Evolutionary conservation across 2,329 filamentous ascomycete species (phyloP).

Genomic region (Stagonosporopsis rhizophila): DNA sequence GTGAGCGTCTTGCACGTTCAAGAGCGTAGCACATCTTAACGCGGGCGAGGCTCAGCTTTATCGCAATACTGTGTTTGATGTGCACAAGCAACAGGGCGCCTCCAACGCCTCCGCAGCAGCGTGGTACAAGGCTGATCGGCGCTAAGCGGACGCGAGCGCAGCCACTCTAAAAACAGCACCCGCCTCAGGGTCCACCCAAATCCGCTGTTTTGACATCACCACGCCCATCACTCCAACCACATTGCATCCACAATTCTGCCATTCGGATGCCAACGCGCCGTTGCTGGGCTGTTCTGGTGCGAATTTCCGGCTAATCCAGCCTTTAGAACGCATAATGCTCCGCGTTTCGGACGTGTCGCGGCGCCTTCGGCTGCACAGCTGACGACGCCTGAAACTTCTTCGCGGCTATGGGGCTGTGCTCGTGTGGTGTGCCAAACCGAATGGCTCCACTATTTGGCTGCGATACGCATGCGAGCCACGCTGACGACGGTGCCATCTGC

Average conservation of each 20-base stretch:
- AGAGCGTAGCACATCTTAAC: not conserved
- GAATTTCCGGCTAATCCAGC: not conserved
- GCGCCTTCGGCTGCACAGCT: constrained; percentile 31
- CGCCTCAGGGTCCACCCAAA: constrained; percentile 14
- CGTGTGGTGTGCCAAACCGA: constrained; percentile 19
- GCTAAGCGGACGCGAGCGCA: constrained; percentile 6
- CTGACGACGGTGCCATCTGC: constrained; percentile 11
- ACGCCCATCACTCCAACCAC: constrained; percentile 12
- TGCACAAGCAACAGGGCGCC: constrained; percentile 5
- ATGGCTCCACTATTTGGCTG: constrained; percentile 17
- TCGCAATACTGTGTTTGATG: constrained; percentile 6
- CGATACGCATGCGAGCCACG: constrained; percentile 17
- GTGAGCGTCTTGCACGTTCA: not conserved
- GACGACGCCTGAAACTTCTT: constrained; percentile 47
- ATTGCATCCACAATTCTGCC: constrained; percentile 11
- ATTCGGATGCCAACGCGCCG: constrained; percentile 12
- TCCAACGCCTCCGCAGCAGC: constrained; percentile 4
- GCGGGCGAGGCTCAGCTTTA: constrained; percentile 7
- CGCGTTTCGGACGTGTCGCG: constrained; percentile 40
- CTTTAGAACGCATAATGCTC: constrained; percentile 14
- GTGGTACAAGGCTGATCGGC: constrained; percentile 11
- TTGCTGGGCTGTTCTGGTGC: constrained; percentile 3
- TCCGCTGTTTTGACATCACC: constrained; percentile 13
- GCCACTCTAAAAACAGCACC: constrained; percentile 20
- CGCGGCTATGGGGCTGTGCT: constrained; percentile 34